Base-by-base conservation (phyloP, 176 grass and related monocot genomes). In the Oropetium thomaeum region DNA sequence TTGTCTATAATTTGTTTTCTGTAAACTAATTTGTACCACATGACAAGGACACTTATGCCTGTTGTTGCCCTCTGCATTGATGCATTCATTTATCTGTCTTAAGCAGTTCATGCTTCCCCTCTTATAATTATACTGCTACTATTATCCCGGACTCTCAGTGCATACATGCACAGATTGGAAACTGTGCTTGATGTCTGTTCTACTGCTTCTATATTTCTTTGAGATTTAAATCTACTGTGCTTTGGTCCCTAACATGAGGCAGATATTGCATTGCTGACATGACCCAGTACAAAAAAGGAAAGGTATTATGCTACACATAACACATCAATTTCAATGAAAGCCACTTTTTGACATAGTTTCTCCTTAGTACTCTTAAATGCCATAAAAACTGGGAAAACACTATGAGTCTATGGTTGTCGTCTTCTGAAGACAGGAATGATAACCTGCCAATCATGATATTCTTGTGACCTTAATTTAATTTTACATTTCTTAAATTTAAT, bases 201-300 rank as follows among this genome's bases (percentile, higher is more conserved):
- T 47, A 0, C 3, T 77, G 4, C 67, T 39, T 28, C 23, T 55
- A 10, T 43, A 39, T 23, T 26, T 65, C 38, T 10, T 60, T 58
- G 10, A 76, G 39, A 35, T 16, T 66, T 25, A 11, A 34, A 5
- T 79, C 63, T 85, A 16, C 37, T 54, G 39, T 69, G 20, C 30
- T 58, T 51, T 65, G 47, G 45, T 61, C 68, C 86, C 89, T 98
- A 79, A 94, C 81, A 71, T 55, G 20, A 87, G 26, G 35, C 53
- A 98, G 95, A 83, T 94, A 98, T 85, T 98, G 95, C 75, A 98
- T 94, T 55, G 84, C 91, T 86, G 95, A 94, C 59, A 94, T 98
- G 95, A 92, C 91, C 31, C 86, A 77, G 43, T 98, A 88, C 60
- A 98, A 87, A 86, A 89, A 76, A 65, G 86, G 91, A 55, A 92